A percentile compares a stretch with the other conserved stretches of the same genome.
Conservation (phyloP, 441 rosid species). For the Populus tomentosa region DNA sequence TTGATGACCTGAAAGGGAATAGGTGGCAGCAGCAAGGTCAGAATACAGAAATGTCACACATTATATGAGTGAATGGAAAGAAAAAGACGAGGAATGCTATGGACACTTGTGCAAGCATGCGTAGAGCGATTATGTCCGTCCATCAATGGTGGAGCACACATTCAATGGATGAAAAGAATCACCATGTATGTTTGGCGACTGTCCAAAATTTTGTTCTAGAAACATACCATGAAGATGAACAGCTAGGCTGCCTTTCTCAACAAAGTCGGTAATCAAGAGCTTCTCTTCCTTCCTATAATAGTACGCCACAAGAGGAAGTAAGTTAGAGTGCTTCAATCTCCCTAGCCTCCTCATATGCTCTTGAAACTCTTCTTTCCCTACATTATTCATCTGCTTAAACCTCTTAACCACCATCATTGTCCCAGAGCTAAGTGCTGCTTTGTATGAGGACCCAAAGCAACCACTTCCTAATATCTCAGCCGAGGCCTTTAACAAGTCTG, state of each 20-base stretch:
- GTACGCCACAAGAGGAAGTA: constrained; percentile 69
- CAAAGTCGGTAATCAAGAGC: constrained; percentile 59
- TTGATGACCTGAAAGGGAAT: constrained; percentile 48
- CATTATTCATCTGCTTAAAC: constrained; percentile 74
- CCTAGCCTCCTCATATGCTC: constrained; percentile 81
- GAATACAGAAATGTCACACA: background rate
- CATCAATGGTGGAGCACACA: background rate
- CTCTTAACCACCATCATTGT: constrained; percentile 73
- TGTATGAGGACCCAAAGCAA: constrained; percentile 83
- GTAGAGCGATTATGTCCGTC: background rate
- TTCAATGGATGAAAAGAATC: background rate
- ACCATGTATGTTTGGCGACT: background rate
- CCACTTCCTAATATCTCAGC: constrained; percentile 95
- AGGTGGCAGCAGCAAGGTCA: background rate
- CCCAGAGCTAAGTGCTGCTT: constrained; percentile 49
- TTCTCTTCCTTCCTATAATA: constrained; percentile 90
- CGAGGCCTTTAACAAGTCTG: constrained; percentile 71
- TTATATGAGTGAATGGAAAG: background rate
- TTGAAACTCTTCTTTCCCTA: constrained; percentile 72
- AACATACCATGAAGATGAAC: constrained; percentile 70
- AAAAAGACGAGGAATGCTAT: background rate
- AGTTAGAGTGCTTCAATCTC: constrained; percentile 61
- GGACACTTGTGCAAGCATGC: constrained; percentile 5
- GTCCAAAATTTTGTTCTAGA: background rate
- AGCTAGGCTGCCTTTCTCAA: constrained; percentile 68